Evolutionary conservation across 768 basidiomycete genomes (phyloP).

Genomic region (Cubamyces sp.): DNA sequence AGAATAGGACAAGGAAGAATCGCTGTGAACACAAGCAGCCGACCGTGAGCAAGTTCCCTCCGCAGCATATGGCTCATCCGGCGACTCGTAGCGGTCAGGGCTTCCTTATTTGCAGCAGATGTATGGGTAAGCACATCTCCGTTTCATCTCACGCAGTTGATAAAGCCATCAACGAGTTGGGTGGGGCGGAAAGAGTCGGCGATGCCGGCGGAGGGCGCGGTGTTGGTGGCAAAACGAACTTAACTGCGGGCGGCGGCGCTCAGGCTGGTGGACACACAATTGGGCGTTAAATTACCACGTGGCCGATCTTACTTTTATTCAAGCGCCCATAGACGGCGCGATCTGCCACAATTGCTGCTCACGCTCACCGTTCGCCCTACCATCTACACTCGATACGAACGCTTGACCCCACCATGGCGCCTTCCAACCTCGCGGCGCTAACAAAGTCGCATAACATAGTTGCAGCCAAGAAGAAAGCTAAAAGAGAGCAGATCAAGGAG

Average conservation of each 20-base stretch:
- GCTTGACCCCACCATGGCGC: constrained; percentile 31
- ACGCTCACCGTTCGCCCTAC: not conserved
- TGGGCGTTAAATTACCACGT: constrained; percentile 8
- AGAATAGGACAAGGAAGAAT: not conserved
- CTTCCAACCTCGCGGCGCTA: constrained; percentile 56
- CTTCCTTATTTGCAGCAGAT: not conserved
- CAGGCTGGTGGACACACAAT: constrained; percentile 13
- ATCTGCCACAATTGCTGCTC: not conserved
- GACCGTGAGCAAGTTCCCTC: constrained; percentile 17
- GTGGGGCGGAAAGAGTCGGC: not conserved
- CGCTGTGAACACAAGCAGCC: not conserved
- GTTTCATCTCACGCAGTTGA: not conserved
- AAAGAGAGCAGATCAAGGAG: constrained; percentile 71
- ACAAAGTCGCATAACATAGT: constrained; percentile 66
- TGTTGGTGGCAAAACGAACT: not conserved
- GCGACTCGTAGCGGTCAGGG: not conserved
- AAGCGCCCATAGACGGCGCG: constrained; percentile 1
- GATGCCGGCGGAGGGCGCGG: not conserved
- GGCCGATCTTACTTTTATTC: not conserved
- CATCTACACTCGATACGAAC: not conserved
- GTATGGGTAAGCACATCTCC: too few relatives aligned
- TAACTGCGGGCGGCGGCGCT: constrained; percentile 2
- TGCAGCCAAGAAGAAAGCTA: constrained; percentile 69
- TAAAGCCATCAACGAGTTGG: not conserved
- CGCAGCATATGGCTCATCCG: constrained; percentile 15